Base-by-base conservation (phyloP, 148 eudicot genomes). In the Rhododendron kiyosumense region DNA sequence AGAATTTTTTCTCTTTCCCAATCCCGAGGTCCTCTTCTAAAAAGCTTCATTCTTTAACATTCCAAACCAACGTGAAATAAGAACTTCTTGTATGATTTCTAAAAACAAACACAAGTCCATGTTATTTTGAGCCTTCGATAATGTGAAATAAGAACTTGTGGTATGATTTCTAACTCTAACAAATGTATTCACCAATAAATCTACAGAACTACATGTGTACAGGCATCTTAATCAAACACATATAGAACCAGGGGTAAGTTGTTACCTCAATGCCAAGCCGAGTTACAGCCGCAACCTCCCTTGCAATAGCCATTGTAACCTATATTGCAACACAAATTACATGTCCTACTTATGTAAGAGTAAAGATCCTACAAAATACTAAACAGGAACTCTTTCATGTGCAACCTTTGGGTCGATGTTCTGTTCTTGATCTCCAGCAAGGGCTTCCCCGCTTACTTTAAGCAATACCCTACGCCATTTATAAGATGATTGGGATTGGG, bases 401-500 rank as follows among this genome's bases (percentile, higher is more conserved):
- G 85, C 36, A 34, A 92, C 98, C 98, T 97, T 97, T 77, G 99
- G 99, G 84, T 97, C 99, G 41, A 97, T 97, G 79, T 93, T 97
- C 86, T 97, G 99, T 63, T 84, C 46, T 87, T 94, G 91, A 89
- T 97, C 99, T 83, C 99, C 98, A 32, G 99, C 98, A 85, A 97
- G 95, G 83, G 98, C 99, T 91, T 97, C 98, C 54, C 99, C 99
- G 80, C 99, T 97, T 81, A 97, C 98, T 94, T 97, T 97, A 61
- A 97, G 99, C 91, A 97, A 88, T 38, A 97, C 99, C 86, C 99
- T 91, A 54, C 86, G 95, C 98, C 99, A 95, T 91, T 88, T 96
- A 88, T 86, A 85, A 34, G 93, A 85, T 51, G 91, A 88, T 69
- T 88, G 91, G 38, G 91, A 87, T 75, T 88, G 91, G 51, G 91